Conservation (phyloP, 257 asterid genomes). For the Nemophila menziesii region DNA sequence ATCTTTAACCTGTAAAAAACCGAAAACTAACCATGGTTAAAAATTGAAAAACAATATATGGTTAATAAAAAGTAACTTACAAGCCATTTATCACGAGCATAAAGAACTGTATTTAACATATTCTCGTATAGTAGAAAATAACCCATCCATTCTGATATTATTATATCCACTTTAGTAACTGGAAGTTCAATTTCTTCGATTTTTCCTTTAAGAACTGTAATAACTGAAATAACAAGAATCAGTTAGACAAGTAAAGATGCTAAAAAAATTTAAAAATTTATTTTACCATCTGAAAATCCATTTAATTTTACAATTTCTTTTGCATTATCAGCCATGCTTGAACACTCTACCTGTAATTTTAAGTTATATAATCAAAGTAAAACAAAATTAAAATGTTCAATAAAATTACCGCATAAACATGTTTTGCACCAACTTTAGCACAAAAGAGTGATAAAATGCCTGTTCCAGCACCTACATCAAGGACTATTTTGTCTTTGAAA, state of each 20-base stretch:
- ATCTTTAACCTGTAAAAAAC: conserved; percentile 38
- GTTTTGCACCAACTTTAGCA: conserved; percentile 91
- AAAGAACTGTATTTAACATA: conserved; percentile 79
- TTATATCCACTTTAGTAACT: conserved; percentile 77
- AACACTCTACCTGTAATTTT: conserved; percentile 75
- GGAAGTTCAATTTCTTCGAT: conserved; percentile 96
- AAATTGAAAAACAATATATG: background rate
- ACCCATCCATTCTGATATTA: conserved; percentile 99
- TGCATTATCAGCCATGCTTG: conserved; percentile 91
- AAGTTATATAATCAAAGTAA: too few relatives aligned
- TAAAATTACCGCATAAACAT: conserved; percentile 43
- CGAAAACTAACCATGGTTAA: background rate
- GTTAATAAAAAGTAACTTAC: conserved; percentile 27
- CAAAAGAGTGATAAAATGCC: conserved; percentile 96
- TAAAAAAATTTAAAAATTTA: background rate
- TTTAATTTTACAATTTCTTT: conserved; percentile 60
- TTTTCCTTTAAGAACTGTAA: conserved; percentile 87
- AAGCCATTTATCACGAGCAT: conserved; percentile 94
- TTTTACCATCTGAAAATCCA: conserved; percentile 67
- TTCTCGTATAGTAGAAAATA: conserved; percentile 77
- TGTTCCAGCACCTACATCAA: conserved; percentile 97
- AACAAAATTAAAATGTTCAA: background rate
- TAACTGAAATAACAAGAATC: conserved; percentile 31
- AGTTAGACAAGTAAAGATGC: conserved; percentile 3
- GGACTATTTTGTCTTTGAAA: conserved; percentile 82